phyloP scores from a whole-genome alignment of 2,329 filamentous ascomycete genomes.

The Massarina eburnea region DNA sequence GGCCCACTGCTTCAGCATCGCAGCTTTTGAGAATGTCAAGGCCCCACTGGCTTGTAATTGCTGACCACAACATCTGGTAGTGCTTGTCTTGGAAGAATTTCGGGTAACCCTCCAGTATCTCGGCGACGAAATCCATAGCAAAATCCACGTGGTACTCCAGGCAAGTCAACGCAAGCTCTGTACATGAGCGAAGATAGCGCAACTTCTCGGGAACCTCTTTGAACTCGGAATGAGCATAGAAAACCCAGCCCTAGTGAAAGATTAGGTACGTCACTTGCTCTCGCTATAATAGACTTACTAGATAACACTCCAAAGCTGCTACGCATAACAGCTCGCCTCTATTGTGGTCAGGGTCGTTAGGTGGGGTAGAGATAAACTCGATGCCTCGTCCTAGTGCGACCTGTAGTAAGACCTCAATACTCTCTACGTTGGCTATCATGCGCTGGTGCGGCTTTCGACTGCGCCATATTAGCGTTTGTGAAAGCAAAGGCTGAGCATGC shows the following conservation, averaged over 20 bases:
- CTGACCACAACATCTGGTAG: slow-evolving; percentile 35
- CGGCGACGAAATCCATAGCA: slow-evolving; percentile 40
- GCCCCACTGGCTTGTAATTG: slow-evolving; percentile 38
- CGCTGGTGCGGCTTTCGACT: slow-evolving; percentile 53
- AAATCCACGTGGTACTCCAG: slow-evolving; percentile 58
- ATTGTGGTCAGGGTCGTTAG: slow-evolving; percentile 24
- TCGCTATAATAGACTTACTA: too few relatives aligned
- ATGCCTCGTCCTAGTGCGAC: slow-evolving; percentile 41
- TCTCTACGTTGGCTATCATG: slow-evolving; percentile 55
- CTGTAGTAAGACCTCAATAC: slow-evolving; percentile 53
- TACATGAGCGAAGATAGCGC: slow-evolving; percentile 60
- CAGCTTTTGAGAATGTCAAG: slow-evolving; percentile 38
- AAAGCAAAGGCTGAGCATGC: not conserved
- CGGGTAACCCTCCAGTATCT: slow-evolving; percentile 39
- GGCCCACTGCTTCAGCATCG: slow-evolving; percentile 36
- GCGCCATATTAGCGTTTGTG: slow-evolving; percentile 2
- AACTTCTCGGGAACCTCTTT: slow-evolving; percentile 60
- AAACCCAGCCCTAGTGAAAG: slow-evolving; percentile 67
- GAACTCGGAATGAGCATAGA: slow-evolving; percentile 69
- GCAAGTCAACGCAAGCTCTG: slow-evolving; percentile 62
- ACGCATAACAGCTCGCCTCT: slow-evolving; percentile 36
- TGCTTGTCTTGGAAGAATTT: slow-evolving; percentile 38
- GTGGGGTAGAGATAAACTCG: slow-evolving; percentile 32
- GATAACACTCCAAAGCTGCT: slow-evolving; percentile 39
- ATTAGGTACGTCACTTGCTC: too few relatives aligned